These are phyloP conservation scores for Blastocystis sp. DNA, from an alignment of 352 stramenopile genomes.

Conservation along the genomic window DNA sequence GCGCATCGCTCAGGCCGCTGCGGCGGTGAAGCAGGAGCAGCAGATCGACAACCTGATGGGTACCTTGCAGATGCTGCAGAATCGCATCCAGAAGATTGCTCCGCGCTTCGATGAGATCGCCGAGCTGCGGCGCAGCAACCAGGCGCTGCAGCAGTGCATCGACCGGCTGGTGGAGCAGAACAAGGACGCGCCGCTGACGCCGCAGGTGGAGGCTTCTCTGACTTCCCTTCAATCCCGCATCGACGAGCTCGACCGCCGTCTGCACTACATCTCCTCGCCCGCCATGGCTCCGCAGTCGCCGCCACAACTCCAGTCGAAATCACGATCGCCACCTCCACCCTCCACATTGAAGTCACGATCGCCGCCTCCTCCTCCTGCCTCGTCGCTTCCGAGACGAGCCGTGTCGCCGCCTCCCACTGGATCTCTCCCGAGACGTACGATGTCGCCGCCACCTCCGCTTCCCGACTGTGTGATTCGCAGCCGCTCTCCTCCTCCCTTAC, in stretches of 20 bases:
- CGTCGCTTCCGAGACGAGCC: background rate
- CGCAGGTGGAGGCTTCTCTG: background rate
- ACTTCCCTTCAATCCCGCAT: background rate
- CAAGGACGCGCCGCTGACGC: background rate
- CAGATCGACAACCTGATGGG: constrained; percentile 9
- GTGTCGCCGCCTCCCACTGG: background rate
- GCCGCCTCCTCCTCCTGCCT: too few relatives aligned
- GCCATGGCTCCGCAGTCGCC: background rate
- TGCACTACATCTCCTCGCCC: background rate
- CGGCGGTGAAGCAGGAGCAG: background rate
- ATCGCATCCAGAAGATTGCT: constrained; percentile 11
- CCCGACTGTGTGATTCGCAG: background rate
- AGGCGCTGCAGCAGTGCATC: background rate
- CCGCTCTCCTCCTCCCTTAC: background rate
- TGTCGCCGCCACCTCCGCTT: background rate
- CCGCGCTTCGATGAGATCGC: constrained; percentile 44
- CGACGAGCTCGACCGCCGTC: background rate
- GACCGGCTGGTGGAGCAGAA: background rate
- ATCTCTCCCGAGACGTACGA: background rate
- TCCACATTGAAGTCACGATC: too few relatives aligned
- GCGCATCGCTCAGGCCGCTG: background rate
- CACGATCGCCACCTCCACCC: too few relatives aligned
- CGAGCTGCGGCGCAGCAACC: background rate
- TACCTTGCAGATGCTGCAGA: constrained; percentile 26
- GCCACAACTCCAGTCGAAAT: background rate